Evolutionary conservation across 768 basidiomycete genomes (phyloP).

Genomic region (Naganishia antarctica): DNA sequence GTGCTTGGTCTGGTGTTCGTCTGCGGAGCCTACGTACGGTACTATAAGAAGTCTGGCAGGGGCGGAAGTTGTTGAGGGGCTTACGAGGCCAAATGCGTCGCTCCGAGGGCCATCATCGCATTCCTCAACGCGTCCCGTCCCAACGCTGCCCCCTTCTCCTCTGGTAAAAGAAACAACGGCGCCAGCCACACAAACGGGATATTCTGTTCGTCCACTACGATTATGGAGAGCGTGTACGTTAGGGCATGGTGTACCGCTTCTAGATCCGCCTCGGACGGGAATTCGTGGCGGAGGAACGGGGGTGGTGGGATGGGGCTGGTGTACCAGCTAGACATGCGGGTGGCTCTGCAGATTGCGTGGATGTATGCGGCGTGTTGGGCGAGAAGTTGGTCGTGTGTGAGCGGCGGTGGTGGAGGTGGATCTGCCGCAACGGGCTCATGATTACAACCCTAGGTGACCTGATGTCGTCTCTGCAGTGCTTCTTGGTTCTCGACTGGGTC

Average conservation of each 20-base stretch:
- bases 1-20: no score
- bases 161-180: background rate
- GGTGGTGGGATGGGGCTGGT: background rate
- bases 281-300: background rate
- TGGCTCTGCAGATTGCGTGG: background rate
- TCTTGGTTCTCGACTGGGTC: background rate
- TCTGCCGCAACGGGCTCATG: background rate
- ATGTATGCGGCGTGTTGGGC: background rate
- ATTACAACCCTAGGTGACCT: no score
- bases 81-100: no score
- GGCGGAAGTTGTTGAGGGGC: no score
- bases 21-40: no score
- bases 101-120: no score
- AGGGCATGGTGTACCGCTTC: constrained; percentile 4
- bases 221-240: constrained; percentile 1
- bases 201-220: constrained; percentile 2
- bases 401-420: background rate
- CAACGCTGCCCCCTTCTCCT: no score
- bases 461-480: background rate
- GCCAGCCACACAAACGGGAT: constrained; percentile 3
- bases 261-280: background rate
- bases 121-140: no score
- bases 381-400: background rate
- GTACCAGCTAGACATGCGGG: constrained; percentile 7
- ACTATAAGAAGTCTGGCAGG: no score